Conservation (phyloP, 139 green algal species). For the Spirogloea muscicola region DNA sequence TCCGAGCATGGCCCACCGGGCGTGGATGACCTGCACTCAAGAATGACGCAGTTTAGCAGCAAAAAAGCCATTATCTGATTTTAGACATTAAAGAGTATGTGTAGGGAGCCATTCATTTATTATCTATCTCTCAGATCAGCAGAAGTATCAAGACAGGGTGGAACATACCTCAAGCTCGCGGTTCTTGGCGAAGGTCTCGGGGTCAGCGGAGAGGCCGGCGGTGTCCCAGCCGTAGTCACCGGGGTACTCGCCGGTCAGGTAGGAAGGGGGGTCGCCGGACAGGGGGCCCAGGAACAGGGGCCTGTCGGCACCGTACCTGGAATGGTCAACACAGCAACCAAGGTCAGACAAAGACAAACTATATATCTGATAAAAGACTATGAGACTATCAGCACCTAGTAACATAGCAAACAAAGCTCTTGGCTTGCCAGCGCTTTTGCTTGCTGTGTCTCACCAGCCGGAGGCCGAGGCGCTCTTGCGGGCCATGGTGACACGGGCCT, state of each 20-base stretch:
- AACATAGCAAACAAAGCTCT: too few relatives aligned
- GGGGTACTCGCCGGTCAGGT: constrained; percentile 67
- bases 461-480: background rate
- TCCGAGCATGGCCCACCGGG: constrained; percentile 86
- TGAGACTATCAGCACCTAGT: too few relatives aligned
- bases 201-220: constrained; percentile 88
- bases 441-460: too few relatives aligned
- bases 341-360: too few relatives aligned
- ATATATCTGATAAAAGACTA: too few relatives aligned
- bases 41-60: constrained; percentile 41
- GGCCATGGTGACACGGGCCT: constrained; percentile 27
- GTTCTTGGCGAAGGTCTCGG: constrained; percentile 78
- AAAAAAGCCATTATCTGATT: constrained; percentile 3
- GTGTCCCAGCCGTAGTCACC: constrained; percentile 97
- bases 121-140: too few relatives aligned
- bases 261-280: constrained; percentile 37
- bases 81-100: constrained; percentile 1
- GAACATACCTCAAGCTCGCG: constrained; percentile 33
- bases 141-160: background rate
- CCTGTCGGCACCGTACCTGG: constrained; percentile 7
- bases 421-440: too few relatives aligned
- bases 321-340: too few relatives aligned
- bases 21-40: constrained; percentile 73
- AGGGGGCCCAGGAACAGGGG: constrained; percentile 51
- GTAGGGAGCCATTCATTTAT: background rate